A percentile compares a stretch with the other conserved stretches of the same genome.
Evolutionary conservation across 2,329 filamentous ascomycete species (phyloP).

Genomic region (Macroventuria anomochaeta): DNA sequence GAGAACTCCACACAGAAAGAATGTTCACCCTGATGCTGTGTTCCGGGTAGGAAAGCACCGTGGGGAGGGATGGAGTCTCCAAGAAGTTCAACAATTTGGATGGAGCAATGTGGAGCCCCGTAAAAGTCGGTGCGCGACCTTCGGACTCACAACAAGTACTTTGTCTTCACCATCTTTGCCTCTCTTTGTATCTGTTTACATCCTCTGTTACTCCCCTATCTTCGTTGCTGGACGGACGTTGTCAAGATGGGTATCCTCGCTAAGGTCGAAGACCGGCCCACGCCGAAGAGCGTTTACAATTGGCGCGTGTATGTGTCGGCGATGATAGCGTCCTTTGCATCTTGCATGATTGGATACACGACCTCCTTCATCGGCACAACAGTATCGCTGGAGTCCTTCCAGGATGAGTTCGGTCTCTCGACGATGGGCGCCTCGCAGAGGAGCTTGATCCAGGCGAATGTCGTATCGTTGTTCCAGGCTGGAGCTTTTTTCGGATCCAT

Average conservation of each 20-base stretch:
- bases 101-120: constrained; percentile 19
- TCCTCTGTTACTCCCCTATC: too few relatives aligned
- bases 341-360: constrained; percentile 69
- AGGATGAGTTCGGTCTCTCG: constrained; percentile 69
- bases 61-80: constrained; percentile 18
- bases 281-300: constrained; percentile 65
- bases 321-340: constrained; percentile 61
- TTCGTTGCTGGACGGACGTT: not conserved
- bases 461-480: constrained; percentile 81
- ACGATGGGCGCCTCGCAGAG: constrained; percentile 57
- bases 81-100: constrained; percentile 11
- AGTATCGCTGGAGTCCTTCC: constrained; percentile 72
- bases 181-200: not conserved
- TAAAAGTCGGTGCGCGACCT: constrained; percentile 9
- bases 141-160: constrained; percentile 11
- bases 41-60: constrained; percentile 1
- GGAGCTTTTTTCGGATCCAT: constrained; percentile 79
- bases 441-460: constrained; percentile 72
- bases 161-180: not conserved
- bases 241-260: constrained; percentile 44
- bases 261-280: constrained; percentile 55
- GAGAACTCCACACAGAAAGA: constrained; percentile 11
- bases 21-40: constrained; percentile 10
- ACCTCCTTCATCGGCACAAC: constrained; percentile 80
- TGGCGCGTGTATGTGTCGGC: constrained; percentile 65